Percentiles rank a stretch among this genome's conserved stretches.
Conservation (phyloP, 257 asterid genomes). For the Nyctanthes arbortristis region DNA sequence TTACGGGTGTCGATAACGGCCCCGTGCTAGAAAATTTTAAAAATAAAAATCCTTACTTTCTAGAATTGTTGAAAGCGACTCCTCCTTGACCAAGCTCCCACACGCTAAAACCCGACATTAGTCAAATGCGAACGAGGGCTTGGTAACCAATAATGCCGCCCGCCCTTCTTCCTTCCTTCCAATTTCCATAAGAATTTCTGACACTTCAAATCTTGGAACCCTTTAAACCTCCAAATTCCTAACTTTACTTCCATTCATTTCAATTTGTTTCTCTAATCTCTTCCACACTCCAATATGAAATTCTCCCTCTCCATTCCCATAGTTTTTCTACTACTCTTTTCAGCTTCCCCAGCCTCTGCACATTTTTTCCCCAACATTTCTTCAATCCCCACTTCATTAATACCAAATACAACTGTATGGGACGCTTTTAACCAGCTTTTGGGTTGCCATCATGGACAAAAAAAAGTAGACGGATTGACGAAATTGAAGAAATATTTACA, state of each 20-base stretch:
- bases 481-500: constrained; percentile 66
- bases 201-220: not conserved
- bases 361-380: constrained; percentile 59
- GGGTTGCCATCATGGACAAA: constrained; percentile 65
- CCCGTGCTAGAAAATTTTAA: too few species aligned
- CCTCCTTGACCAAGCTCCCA: not conserved
- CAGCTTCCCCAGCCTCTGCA: constrained; percentile 37
- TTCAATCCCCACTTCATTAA: constrained; percentile 47
- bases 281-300: constrained; percentile 23
- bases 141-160: not conserved
- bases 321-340: constrained; percentile 12
- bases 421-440: constrained; percentile 40
- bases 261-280: not conserved
- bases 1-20: too few species aligned
- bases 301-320: constrained; percentile 5
- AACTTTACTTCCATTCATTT: constrained; percentile 2
- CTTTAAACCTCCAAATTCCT: too few species aligned
- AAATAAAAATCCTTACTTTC: too few species aligned
- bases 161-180: not conserved
- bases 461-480: constrained; percentile 42
- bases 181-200: too few species aligned
- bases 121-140: not conserved
- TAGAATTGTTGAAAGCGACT: not conserved
- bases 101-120: not conserved
- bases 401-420: constrained; percentile 59